These are phyloP conservation scores for Tetramitus jugosus DNA, from an alignment of 208 protist species.

Conservation along the genomic window DNA sequence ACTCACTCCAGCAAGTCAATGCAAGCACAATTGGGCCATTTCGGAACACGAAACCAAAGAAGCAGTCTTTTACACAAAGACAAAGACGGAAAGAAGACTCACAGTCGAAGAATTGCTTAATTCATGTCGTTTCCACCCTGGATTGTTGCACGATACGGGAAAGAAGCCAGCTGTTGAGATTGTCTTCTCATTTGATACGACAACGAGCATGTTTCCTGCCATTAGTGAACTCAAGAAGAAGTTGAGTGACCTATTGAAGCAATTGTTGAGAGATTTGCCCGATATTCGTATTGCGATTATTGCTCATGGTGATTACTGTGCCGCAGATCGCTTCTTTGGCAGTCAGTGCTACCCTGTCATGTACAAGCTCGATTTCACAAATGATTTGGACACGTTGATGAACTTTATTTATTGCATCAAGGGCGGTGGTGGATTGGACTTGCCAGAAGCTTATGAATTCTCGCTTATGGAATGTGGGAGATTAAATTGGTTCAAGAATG, in stretches of 20 bases:
- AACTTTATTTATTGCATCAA: neutral
- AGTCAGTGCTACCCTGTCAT: no score
- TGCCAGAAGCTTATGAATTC: neutral
- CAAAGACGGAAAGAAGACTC: no score
- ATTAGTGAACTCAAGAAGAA: constrained; percentile 10
- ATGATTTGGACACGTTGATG: neutral
- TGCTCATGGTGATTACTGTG: constrained; percentile 1
- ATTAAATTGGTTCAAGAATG: neutral
- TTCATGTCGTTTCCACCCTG: no score
- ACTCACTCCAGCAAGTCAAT: no score
- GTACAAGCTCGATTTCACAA: constrained; percentile 2
- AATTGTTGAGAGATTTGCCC: neutral
- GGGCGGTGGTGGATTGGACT: neutral
- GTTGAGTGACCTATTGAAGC: neutral
- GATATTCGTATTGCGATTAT: neutral
- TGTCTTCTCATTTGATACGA: constrained; percentile 7
- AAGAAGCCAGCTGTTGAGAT: no score
- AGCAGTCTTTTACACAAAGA: no score
- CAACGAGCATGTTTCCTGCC: neutral
- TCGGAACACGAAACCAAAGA: no score
- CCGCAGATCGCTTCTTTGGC: neutral
- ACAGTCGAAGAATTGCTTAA: no score
- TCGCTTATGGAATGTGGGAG: neutral
- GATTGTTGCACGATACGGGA: no score
- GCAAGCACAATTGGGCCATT: no score